These are phyloP conservation scores for Heterobasidion occidentale DNA, from an alignment of 1,284 basidiomycete genomes.

Conservation along the genomic window DNA sequence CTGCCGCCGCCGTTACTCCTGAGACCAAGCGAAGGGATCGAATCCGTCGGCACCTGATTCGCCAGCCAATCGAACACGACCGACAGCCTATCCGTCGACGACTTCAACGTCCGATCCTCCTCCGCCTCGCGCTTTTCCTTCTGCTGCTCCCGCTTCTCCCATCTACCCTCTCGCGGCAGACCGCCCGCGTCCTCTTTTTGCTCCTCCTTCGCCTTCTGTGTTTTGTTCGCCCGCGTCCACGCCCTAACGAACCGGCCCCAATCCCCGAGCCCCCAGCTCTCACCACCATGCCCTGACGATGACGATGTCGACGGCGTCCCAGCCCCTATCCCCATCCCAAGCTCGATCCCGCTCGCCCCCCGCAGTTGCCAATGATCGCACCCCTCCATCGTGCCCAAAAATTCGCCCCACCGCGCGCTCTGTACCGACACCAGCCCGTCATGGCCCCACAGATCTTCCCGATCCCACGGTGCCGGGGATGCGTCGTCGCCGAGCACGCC, in stretches of 20 bases:
- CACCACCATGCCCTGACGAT: slow-evolving; percentile 26
- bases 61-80: slow-evolving; percentile 71
- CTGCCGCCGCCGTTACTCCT: slow-evolving; percentile 9
- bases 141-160: slow-evolving; percentile 11
- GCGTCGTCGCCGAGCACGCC: background rate
- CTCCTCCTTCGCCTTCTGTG: slow-evolving; percentile 44
- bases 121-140: slow-evolving; percentile 27
- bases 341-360: slow-evolving; percentile 65
- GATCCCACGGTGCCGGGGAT: slow-evolving; percentile 30
- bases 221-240: slow-evolving; percentile 14
- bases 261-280: slow-evolving; percentile 52
- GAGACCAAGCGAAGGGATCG: slow-evolving; percentile 7
- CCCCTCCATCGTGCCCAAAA: slow-evolving; percentile 83
- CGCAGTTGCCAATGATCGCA: slow-evolving; percentile 97
- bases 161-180: slow-evolving; percentile 1
- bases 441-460: slow-evolving; percentile 74
- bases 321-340: slow-evolving; percentile 53
- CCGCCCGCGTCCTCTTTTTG: slow-evolving; percentile 9
- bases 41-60: slow-evolving; percentile 50
- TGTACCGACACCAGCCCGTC: slow-evolving; percentile 91
- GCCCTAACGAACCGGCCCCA: slow-evolving; percentile 53
- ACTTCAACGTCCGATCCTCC: slow-evolving; percentile 51
- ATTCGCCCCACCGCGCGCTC: slow-evolving; percentile 90
- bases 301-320: slow-evolving; percentile 27
- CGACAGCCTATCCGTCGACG: slow-evolving; percentile 63